These are phyloP conservation scores for Cordyceps pruinosa DNA, from an alignment of 2,329 filamentous ascomycete genomes.

Conservation along the genomic window DNA sequence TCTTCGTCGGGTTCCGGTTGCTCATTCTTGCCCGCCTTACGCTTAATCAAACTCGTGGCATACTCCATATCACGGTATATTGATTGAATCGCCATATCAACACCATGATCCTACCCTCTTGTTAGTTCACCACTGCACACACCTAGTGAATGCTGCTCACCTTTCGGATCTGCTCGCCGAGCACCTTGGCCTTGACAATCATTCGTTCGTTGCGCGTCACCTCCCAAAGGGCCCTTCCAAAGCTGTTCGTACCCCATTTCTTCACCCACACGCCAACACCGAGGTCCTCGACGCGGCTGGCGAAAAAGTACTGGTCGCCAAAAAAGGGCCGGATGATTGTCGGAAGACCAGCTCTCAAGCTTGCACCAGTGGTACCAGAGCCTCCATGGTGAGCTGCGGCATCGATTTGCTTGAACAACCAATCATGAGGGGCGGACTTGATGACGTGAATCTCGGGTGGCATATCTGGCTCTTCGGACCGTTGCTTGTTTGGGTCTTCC, in stretches of 20 bases:
- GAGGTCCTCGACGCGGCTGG: conserved; percentile 79
- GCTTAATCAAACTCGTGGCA: conserved; percentile 74
- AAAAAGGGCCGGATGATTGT: conserved; percentile 97
- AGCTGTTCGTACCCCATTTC: conserved; percentile 79
- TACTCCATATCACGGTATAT: conserved; percentile 96
- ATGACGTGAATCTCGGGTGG: conserved; percentile 80
- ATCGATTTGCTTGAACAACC: conserved; percentile 91
- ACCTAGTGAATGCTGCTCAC: conserved; percentile 42
- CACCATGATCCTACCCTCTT: conserved; percentile 67
- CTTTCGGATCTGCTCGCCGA: conserved; percentile 82
- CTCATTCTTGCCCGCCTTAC: conserved; percentile 47
- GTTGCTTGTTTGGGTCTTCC: conserved; percentile 38
- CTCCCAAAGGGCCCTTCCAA: conserved; percentile 84
- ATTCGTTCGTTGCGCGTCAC: conserved; percentile 85
- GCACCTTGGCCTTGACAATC: conserved; percentile 72
- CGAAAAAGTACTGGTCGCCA: conserved; percentile 96
- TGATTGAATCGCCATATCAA: conserved; percentile 81
- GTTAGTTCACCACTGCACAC: conserved; percentile 20
- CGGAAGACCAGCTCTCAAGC: conserved; percentile 80
- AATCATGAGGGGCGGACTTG: conserved; percentile 88
- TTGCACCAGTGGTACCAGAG: conserved; percentile 89
- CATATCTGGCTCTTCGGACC: conserved; percentile 56
- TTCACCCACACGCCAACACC: conserved; percentile 86
- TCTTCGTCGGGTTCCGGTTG: conserved; percentile 33
- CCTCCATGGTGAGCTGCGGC: conserved; percentile 93